Conservation (phyloP, 2,329 filamentous ascomycete genomes). For the Grosmannia serpens region DNA sequence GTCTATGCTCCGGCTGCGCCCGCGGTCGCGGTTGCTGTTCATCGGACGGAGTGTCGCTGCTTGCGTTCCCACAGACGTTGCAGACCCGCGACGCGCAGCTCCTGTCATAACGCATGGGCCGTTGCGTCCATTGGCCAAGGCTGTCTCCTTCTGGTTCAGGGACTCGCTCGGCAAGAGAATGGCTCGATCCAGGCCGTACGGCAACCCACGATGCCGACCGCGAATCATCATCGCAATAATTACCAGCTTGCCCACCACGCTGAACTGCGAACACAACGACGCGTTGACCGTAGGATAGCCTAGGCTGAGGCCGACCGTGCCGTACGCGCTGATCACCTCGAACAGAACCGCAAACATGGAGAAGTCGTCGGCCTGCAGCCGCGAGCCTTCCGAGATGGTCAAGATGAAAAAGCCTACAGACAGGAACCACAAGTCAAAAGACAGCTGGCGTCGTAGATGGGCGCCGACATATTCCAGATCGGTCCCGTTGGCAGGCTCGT, state of each 20-base stretch:
- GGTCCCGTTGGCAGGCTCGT: slow-evolving; percentile 38
- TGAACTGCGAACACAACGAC: slow-evolving; percentile 75
- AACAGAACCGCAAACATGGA: slow-evolving; percentile 64
- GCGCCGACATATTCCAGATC: slow-evolving; percentile 77
- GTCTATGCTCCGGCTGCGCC: slow-evolving; percentile 25
- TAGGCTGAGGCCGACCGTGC: slow-evolving; percentile 83
- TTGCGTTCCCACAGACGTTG: slow-evolving; percentile 19
- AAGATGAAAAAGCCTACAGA: slow-evolving; percentile 91
- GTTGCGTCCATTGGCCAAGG: slow-evolving; percentile 12
- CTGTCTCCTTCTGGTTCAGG: slow-evolving; percentile 40
- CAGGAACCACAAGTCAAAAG: slow-evolving; percentile 96
- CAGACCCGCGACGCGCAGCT: slow-evolving; percentile 25
- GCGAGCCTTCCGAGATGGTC: slow-evolving; percentile 69
- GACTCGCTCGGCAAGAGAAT: slow-evolving; percentile 47
- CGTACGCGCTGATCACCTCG: slow-evolving; percentile 82
- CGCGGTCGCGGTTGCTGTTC: slow-evolving; percentile 19
- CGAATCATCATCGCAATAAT: slow-evolving; percentile 60
- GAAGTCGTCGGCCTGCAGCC: slow-evolving; percentile 53
- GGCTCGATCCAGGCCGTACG: slow-evolving; percentile 54
- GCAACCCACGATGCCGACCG: slow-evolving; percentile 56
- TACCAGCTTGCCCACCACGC: slow-evolving; percentile 57
- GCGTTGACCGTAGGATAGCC: slow-evolving; percentile 68
- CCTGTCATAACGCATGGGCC: slow-evolving; percentile 13
- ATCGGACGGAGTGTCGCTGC: slow-evolving; percentile 16
- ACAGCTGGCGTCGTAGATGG: slow-evolving; percentile 85